Percentiles rank a stretch among this genome's conserved stretches.
Conservation (phyloP, 345 rosid species). For the Eucalyptus victrix region DNA sequence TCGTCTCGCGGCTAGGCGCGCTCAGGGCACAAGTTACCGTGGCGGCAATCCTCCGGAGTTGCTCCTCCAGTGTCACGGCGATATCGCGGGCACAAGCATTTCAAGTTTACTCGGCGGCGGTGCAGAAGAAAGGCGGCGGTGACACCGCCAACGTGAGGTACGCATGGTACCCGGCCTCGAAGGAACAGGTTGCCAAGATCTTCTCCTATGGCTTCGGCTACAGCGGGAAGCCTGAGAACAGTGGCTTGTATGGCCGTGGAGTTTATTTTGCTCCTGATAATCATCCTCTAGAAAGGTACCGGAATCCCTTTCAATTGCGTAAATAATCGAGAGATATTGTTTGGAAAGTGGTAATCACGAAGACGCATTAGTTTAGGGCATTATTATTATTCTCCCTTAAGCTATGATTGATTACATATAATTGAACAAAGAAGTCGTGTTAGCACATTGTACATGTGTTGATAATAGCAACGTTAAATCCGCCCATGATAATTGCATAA, state of each 20-base stretch:
- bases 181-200: slow-evolving; percentile 24
- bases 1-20: slow-evolving; percentile 23
- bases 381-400: not conserved
- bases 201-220: slow-evolving; percentile 55
- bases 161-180: slow-evolving; percentile 55
- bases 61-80: slow-evolving; percentile 7
- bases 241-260: slow-evolving; percentile 52
- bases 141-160: slow-evolving; percentile 31
- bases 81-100: slow-evolving; percentile 49
- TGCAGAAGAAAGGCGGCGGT: slow-evolving; percentile 37
- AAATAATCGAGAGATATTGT: not conserved
- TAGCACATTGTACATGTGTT: not conserved
- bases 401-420: not conserved
- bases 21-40: slow-evolving; percentile 24
- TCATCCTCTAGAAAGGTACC: slow-evolving; percentile 55
- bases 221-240: slow-evolving; percentile 3
- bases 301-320: not conserved
- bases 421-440: not conserved
- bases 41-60: slow-evolving; percentile 30
- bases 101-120: slow-evolving; percentile 39
- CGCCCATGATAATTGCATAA: slow-evolving; percentile 14
- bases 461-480: slow-evolving; percentile 28
- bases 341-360: not conserved
- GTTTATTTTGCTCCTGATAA: slow-evolving; percentile 52
- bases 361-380: not conserved